Conservation (phyloP, 176 grass and related monocot genomes). For the Secale cereale region DNA sequence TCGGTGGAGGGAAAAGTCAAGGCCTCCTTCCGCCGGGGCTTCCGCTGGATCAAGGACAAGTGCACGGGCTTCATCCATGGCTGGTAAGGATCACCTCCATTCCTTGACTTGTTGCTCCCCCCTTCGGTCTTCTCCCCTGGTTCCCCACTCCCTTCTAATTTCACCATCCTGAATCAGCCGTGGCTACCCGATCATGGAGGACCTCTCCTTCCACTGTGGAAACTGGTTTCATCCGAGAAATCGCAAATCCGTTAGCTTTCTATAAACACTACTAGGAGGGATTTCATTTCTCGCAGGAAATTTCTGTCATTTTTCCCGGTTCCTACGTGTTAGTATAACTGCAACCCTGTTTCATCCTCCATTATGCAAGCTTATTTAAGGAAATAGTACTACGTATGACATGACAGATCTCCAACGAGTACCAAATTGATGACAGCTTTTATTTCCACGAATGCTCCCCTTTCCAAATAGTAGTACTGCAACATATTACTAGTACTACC, state of each 20-base stretch:
- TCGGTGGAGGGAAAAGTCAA: constrained; percentile 92
- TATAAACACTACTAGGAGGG: neutral
- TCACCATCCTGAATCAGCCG: neutral
- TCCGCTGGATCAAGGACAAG: constrained; percentile 96
- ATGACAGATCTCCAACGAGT: constrained; percentile 3
- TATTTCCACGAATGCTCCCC: neutral
- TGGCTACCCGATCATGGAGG: neutral
- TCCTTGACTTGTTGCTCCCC: neutral
- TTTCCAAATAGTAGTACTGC: neutral
- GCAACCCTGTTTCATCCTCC: constrained; percentile 9
- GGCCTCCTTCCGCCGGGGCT: constrained; percentile 71
- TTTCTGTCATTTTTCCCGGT: neutral
- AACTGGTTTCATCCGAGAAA: neutral
- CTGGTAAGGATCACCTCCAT: constrained; percentile 41
- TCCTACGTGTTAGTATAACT: neutral
- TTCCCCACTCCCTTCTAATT: neutral
- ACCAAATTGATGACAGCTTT: neutral
- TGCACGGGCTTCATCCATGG: constrained; percentile 85
- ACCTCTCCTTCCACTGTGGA: neutral
- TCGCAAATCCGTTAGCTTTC: neutral
- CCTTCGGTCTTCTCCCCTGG: neutral
- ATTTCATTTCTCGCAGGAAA: neutral
- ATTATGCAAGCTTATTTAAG: neutral
- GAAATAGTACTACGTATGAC: neutral
- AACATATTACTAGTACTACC: neutral